Conservation (phyloP, 176 grass and related monocot species). For the Aegilops umbellulata region DNA sequence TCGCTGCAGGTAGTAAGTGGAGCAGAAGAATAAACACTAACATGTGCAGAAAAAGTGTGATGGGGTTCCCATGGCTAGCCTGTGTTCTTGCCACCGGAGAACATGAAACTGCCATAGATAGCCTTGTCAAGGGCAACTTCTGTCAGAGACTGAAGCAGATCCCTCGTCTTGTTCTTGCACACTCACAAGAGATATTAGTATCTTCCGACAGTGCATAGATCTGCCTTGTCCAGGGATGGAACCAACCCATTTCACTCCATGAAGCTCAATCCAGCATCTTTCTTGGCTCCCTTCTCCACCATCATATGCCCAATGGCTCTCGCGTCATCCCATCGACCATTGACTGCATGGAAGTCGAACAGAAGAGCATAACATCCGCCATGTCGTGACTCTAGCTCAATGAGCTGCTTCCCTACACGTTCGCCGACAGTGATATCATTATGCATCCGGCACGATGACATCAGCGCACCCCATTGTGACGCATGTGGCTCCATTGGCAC, state of each 20-base stretch:
- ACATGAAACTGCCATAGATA: not conserved
- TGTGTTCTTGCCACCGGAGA: not conserved
- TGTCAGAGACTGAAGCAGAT: not conserved
- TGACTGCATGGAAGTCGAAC: slow-evolving; percentile 53
- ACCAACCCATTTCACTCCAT: slow-evolving; percentile 48
- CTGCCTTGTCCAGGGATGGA: not conserved
- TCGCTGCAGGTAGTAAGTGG: not conserved
- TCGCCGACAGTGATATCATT: slow-evolving; percentile 42
- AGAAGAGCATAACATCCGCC: slow-evolving; percentile 53
- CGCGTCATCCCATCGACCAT: slow-evolving; percentile 48
- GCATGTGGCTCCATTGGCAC: slow-evolving; percentile 83
- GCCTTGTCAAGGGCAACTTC: not conserved
- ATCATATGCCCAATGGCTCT: slow-evolving; percentile 35
- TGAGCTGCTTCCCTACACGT: slow-evolving; percentile 49
- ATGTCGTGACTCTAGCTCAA: slow-evolving; percentile 53
- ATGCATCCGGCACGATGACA: slow-evolving; percentile 52
- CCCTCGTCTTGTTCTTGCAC: not conserved
- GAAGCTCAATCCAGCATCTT: slow-evolving; percentile 49
- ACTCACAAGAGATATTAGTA: too few species aligned
- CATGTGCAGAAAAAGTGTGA: not conserved
- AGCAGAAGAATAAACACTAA: not conserved
- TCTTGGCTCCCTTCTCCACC: slow-evolving; percentile 44
- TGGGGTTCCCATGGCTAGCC: not conserved
- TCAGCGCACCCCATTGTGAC: too few species aligned
- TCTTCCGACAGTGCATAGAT: too few species aligned